These are phyloP conservation scores for Ceratobasidium sp. DNA, from an alignment of 1,284 basidiomycete species.

Conservation along the genomic window DNA sequence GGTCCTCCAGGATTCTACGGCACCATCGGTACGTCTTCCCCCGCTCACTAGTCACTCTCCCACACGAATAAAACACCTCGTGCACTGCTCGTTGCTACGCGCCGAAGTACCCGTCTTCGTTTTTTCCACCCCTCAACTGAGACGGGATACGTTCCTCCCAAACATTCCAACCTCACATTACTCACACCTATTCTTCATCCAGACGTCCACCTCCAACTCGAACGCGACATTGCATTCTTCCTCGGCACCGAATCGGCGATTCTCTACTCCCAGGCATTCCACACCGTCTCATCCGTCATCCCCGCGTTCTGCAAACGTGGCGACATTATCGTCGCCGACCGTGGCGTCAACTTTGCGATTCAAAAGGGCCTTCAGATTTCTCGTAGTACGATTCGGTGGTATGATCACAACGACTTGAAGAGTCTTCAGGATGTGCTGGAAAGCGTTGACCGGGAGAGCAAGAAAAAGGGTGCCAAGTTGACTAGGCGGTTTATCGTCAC, in stretches of 20 bases:
- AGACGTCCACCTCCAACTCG: conserved; percentile 95
- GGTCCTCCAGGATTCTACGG: conserved; percentile 99
- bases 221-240: conserved; percentile 91
- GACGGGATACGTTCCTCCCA: conserved; percentile 1
- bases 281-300: conserved; percentile 94
- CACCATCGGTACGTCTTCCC: conserved; percentile 77
- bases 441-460: conserved; percentile 87
- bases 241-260: conserved; percentile 92
- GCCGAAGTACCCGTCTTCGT: conserved; percentile 5
- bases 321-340: conserved; percentile 98
- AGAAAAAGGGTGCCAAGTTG: conserved; percentile 84
- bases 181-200: not conserved
- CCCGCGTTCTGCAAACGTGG: conserved; percentile 98
- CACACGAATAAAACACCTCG: conserved; percentile 8
- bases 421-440: conserved; percentile 92
- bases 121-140: conserved; percentile 30
- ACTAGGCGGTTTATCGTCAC: conserved; percentile 97
- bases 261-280: conserved; percentile 95
- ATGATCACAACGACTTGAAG: conserved; percentile 94
- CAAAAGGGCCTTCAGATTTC: conserved; percentile 98
- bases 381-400: conserved; percentile 94
- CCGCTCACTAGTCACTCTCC: not conserved
- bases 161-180: not conserved
- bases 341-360: conserved; percentile 93
- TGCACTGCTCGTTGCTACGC: not conserved